Conservation (phyloP, 495 filamentous ascomycete genomes). For the Aspergillus mulundensis region DNA sequence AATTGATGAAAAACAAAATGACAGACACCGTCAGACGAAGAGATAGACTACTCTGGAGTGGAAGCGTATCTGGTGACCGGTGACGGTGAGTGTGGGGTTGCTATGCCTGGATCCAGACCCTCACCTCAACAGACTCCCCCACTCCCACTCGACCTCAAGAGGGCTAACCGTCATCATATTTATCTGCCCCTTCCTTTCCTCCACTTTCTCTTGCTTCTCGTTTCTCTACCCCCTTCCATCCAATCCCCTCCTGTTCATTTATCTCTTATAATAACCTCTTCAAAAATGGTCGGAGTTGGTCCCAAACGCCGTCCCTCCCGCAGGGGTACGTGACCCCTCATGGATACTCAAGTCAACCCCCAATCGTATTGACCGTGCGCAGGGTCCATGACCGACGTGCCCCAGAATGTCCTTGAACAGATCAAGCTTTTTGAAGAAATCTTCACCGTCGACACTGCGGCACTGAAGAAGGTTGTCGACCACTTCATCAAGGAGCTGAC, state of each 20-base stretch:
- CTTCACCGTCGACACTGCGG: slow-evolving; percentile 73
- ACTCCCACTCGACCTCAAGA: not conserved
- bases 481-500: slow-evolving; percentile 86
- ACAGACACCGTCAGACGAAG: not conserved
- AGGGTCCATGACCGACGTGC: slow-evolving; percentile 78
- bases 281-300: slow-evolving; percentile 71
- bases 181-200: slow-evolving; percentile 5
- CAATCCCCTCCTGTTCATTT: not conserved
- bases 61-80: not conserved
- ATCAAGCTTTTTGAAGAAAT: slow-evolving; percentile 81
- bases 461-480: slow-evolving; percentile 82
- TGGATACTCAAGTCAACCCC: slow-evolving; percentile 9
- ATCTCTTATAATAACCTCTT: slow-evolving; percentile 1
- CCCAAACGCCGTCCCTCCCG: slow-evolving; percentile 70
- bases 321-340: slow-evolving; percentile 56
- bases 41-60: no score
- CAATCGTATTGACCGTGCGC: slow-evolving; percentile 20
- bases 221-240: not conserved
- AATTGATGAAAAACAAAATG: not conserved
- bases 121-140: not conserved
- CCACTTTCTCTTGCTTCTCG: not conserved
- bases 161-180: not conserved
- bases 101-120: not conserved
- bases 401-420: slow-evolving; percentile 77
- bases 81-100: not conserved